A percentile compares a stretch with the other conserved stretches of the same genome.
Conservation (phyloP, 805 yeast species). For the Yamadazyma nakazawae region DNA sequence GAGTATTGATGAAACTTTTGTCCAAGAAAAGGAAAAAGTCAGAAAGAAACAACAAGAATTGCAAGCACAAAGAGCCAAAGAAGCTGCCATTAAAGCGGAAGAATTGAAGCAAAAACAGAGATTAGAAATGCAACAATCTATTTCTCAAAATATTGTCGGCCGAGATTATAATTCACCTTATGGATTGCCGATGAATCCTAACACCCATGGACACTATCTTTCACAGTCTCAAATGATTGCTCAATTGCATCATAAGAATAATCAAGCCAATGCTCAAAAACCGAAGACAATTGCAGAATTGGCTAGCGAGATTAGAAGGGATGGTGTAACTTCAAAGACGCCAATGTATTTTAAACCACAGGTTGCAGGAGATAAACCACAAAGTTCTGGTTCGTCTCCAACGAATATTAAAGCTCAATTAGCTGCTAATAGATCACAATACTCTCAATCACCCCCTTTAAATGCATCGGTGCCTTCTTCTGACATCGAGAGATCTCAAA, state of each 20-base stretch:
- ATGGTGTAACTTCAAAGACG: slow-evolving; percentile 27
- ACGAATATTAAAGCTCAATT: slow-evolving; percentile 42
- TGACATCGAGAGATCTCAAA: neutral
- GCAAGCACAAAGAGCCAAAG: slow-evolving; percentile 58
- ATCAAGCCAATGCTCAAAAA: slow-evolving; percentile 17
- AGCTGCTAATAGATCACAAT: slow-evolving; percentile 41
- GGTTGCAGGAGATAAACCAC: slow-evolving; percentile 5
- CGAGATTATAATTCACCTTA: slow-evolving; percentile 25
- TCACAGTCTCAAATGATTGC: slow-evolving; percentile 21
- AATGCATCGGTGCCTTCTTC: slow-evolving; percentile 12
- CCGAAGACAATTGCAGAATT: slow-evolving; percentile 42
- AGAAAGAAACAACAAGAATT: slow-evolving; percentile 61
- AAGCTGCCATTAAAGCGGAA: slow-evolving; percentile 50
- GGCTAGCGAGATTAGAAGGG: slow-evolving; percentile 40
- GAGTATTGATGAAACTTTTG: slow-evolving; percentile 85
- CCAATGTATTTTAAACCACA: slow-evolving; percentile 34
- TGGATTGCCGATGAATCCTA: slow-evolving; percentile 18
- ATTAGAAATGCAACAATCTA: slow-evolving; percentile 27
- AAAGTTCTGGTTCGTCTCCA: slow-evolving; percentile 6
- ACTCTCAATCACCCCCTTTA: slow-evolving; percentile 18
- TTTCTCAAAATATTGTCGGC: slow-evolving; percentile 23
- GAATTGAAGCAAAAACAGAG: slow-evolving; percentile 48
- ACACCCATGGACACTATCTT: slow-evolving; percentile 3
- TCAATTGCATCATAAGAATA: slow-evolving; percentile 19
- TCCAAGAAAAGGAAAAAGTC: slow-evolving; percentile 75